Base-by-base conservation (phyloP, 2,329 filamentous ascomycete species). In the Alternaria sp. region DNA sequence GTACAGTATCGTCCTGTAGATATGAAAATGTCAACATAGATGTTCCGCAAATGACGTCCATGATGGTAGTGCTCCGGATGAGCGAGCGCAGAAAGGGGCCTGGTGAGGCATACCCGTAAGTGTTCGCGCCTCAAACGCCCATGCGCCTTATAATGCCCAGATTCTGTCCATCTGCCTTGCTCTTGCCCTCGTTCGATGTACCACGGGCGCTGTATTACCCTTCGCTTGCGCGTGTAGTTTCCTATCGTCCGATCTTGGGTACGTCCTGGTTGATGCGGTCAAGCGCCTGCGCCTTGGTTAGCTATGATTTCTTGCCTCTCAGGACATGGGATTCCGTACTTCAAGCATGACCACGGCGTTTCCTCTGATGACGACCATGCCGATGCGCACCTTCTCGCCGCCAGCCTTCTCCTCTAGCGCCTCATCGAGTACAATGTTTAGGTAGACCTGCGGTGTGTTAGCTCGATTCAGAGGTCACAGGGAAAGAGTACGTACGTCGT, bases 271-370 rank as follows among this genome's bases (percentile, higher is more conserved):
- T 76, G 71, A 79, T 79, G 20, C 77, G 76, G 60, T 79, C 77
- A n/a, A 79, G 71, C 3, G 77, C 77, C 71, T 78, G 37, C 23
- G 14, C 10, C 21, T 44, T 23, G 26, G 56, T 75, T 25, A 75
- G 68, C 53, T 41, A 10, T 50, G 18, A 20, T 43, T 51, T 18
- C 21, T 15, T 43, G 30, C 21, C 30, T 18, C 8, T 60, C 9
- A 12, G n/a, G 11, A 37, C 14, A 44, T n/a, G 41, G 45, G 21
- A 18, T 11, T 30, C 28, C 66, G 25, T 63, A 71, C 93, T 83
- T 99, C 96, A 60, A 99, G 88, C 95, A 99, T 97, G 60, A 99
- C 94, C 25, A 99, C 94, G 2, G 95, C 97, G 83, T 99, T 99
- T 69, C 96, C 96, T 73, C 96, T 92, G 76, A 99, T 97, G 69